Evolutionary conservation across 1,139 yeast genomes (phyloP).

Genomic region (Pichia sp.): DNA sequence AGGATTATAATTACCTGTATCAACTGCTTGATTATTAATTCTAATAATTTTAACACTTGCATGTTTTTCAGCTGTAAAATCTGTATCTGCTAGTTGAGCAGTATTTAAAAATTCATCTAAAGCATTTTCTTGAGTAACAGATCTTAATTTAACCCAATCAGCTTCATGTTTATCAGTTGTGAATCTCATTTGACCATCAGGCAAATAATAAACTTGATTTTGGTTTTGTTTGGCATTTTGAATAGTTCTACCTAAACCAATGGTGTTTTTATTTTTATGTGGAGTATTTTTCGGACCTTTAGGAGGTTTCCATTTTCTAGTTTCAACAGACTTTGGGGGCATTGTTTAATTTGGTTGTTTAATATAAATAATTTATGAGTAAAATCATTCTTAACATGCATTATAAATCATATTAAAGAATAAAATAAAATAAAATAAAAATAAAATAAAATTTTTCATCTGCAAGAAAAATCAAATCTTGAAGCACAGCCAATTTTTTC

Average conservation of each 20-base stretch:
- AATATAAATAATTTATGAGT: too few species aligned
- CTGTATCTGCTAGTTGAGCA: conserved; percentile 93
- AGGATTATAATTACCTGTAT: conserved; percentile 34
- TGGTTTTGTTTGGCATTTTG: conserved; percentile 68
- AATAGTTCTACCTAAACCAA: conserved; percentile 83
- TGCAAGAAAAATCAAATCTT: too few species aligned
- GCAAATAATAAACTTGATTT: conserved; percentile 62
- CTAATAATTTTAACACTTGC: conserved; percentile 80
- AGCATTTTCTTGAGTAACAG: conserved; percentile 92
- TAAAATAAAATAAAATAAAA: background rate
- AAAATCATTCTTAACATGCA: background rate
- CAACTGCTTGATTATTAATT: conserved; percentile 52
- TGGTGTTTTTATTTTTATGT: conserved; percentile 72
- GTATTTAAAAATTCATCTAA: conserved; percentile 91
- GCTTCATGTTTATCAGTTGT: conserved; percentile 81
- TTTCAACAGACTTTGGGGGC: conserved; percentile 41
- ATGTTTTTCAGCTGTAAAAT: conserved; percentile 86
- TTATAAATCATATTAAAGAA: background rate
- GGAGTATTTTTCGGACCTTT: conserved; percentile 89
- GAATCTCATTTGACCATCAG: conserved; percentile 82
- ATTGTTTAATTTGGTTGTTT: conserved; percentile 10
- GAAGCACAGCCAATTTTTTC: too few species aligned
- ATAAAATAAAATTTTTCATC: too few species aligned
- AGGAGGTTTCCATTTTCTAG: conserved; percentile 62
- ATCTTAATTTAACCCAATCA: conserved; percentile 81